These are phyloP conservation scores for Phytophthora pini DNA, from an alignment of 352 stramenopile genomes.

Conservation along the genomic window DNA sequence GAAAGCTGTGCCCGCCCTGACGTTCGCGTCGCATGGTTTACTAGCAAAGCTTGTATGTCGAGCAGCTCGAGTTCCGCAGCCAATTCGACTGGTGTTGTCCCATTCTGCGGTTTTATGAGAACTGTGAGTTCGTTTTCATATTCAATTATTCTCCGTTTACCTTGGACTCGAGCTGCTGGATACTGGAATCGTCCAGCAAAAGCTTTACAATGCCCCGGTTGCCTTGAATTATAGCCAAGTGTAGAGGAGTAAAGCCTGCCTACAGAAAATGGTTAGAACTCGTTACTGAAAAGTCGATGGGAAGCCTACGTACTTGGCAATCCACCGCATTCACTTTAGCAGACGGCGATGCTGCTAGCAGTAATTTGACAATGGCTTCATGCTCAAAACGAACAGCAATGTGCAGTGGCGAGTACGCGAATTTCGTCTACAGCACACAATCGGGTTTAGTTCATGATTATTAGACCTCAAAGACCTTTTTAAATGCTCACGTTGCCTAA, in stretches of 20 bases:
- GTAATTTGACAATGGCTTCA: constrained; percentile 49
- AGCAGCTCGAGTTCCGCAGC: constrained; percentile 46
- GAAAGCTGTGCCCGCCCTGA: constrained; percentile 44
- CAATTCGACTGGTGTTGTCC: constrained; percentile 66
- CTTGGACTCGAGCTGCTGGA: constrained; percentile 52
- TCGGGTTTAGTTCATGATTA: too few species aligned
- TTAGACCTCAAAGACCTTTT: too few species aligned
- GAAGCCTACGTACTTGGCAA: constrained; percentile 32
- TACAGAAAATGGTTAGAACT: constrained; percentile 20
- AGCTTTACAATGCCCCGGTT: constrained; percentile 55
- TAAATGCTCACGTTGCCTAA: constrained; percentile 25
- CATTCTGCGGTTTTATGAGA: constrained; percentile 39
- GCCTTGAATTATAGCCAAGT: constrained; percentile 68
- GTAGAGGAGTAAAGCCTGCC: constrained; percentile 62
- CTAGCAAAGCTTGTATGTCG: constrained; percentile 42
- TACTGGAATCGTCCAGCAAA: constrained; percentile 51
- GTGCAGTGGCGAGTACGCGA: constrained; percentile 69
- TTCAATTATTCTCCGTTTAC: constrained; percentile 20
- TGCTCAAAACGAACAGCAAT: constrained; percentile 74
- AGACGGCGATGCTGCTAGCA: constrained; percentile 38
- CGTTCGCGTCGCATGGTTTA: constrained; percentile 43
- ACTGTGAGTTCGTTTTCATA: background rate
- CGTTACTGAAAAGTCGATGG: background rate
- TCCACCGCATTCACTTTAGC: constrained; percentile 34
- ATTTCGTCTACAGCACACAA: constrained; percentile 51